phyloP scores from a whole-genome alignment of 495 filamentous ascomycete genomes.

The Parmelia sp. region DNA sequence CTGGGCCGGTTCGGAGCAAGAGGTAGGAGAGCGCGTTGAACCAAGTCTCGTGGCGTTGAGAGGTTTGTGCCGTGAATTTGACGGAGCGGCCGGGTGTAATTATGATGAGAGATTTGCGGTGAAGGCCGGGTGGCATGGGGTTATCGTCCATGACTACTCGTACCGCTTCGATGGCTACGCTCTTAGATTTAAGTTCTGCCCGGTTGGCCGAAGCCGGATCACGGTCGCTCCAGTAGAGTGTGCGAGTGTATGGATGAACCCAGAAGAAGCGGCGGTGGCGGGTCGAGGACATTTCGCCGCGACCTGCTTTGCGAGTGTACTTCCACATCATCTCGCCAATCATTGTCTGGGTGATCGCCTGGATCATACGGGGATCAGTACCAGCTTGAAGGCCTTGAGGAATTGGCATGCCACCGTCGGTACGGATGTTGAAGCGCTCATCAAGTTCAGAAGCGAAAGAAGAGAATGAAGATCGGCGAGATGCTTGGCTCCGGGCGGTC shows the following conservation, averaged over 20 bases:
- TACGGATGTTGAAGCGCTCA: slow-evolving; percentile 71
- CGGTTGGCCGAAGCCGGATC: slow-evolving; percentile 76
- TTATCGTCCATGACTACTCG: slow-evolving; percentile 94
- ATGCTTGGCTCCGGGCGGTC: slow-evolving; percentile 48
- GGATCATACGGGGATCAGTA: slow-evolving; percentile 96
- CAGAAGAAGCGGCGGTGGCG: slow-evolving; percentile 95
- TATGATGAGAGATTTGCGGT: slow-evolving; percentile 86
- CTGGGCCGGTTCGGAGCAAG: slow-evolving; percentile 57
- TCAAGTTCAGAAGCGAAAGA: slow-evolving; percentile 95
- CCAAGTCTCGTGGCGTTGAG: slow-evolving; percentile 95
- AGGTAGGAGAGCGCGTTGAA: slow-evolving; percentile 96
- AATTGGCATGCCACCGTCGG: slow-evolving; percentile 47
- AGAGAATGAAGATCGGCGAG: slow-evolving; percentile 78
- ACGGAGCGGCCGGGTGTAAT: slow-evolving; percentile 81
- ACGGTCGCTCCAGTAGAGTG: slow-evolving; percentile 90
- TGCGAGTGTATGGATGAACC: slow-evolving; percentile 96
- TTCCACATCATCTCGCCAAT: slow-evolving; percentile 99
- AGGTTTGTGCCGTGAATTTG: slow-evolving; percentile 89
- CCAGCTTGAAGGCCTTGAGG: slow-evolving; percentile 53
- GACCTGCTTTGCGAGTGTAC: slow-evolving; percentile 87
- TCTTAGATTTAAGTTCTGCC: slow-evolving; percentile 81
- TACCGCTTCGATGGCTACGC: slow-evolving; percentile 87
- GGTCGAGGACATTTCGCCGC: slow-evolving; percentile 77
- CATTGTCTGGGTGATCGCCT: slow-evolving; percentile 99
- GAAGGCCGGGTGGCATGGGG: slow-evolving; percentile 86